Evolutionary conservation across 208 protist genomes (phyloP).

Genomic region (Porcisia deanei): DNA sequence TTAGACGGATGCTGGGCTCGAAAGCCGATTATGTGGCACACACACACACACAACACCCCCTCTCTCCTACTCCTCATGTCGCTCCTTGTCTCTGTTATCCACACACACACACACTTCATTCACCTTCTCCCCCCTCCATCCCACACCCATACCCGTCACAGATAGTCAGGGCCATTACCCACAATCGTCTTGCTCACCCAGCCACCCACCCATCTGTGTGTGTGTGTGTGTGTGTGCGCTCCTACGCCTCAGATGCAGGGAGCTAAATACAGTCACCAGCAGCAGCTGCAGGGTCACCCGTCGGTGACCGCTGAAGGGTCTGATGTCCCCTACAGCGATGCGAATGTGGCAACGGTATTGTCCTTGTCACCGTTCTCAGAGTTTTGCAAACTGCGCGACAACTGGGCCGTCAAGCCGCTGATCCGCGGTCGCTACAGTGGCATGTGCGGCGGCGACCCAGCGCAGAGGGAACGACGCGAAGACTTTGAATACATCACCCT

Average conservation of each 20-base stretch:
- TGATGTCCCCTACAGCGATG: slow-evolving; percentile 29
- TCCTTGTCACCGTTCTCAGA: slow-evolving; percentile 46
- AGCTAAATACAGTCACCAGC: neutral
- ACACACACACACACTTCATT: neutral
- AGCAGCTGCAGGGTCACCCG: neutral
- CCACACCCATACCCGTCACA: neutral
- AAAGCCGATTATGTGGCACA: neutral
- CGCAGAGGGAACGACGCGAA: slow-evolving; percentile 42
- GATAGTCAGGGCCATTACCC: neutral
- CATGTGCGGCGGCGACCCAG: slow-evolving; percentile 57
- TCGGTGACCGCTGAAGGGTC: neutral
- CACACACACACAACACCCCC: neutral
- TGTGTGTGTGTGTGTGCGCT: neutral
- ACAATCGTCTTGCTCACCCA: neutral
- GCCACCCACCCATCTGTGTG: neutral
- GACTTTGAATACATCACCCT: slow-evolving; percentile 42
- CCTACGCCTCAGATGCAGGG: neutral
- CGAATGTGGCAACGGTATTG: slow-evolving; percentile 42
- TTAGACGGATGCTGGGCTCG: neutral
- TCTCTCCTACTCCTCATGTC: neutral
- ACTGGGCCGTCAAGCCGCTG: slow-evolving; percentile 28
- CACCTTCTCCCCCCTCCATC: neutral
- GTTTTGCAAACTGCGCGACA: slow-evolving; percentile 45
- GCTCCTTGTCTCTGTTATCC: neutral
- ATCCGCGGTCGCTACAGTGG: slow-evolving; percentile 51